Evolutionary conservation across 2,329 filamentous ascomycete genomes (phyloP).

Genomic region (Diplocarpon mali): DNA sequence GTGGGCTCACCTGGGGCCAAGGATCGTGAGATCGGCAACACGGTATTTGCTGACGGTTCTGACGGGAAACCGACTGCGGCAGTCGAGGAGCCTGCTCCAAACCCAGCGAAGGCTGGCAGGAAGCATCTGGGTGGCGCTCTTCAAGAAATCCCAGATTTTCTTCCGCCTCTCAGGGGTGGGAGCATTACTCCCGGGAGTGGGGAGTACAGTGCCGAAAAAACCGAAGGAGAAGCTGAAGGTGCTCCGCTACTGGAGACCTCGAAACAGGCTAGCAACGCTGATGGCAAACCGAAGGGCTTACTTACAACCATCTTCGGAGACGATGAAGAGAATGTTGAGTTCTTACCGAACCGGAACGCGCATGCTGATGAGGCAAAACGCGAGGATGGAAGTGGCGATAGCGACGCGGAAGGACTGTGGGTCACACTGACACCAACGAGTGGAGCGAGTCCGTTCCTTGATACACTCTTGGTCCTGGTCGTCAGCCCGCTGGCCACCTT

Average conservation of each 20-base stretch:
- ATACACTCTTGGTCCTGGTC: conserved; percentile 92
- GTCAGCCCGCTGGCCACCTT: conserved; percentile 87
- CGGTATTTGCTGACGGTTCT: conserved; percentile 15
- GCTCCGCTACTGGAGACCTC: conserved; percentile 21
- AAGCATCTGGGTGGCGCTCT: conserved; percentile 22
- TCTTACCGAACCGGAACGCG: conserved; percentile 9
- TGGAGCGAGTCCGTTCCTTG: conserved; percentile 86
- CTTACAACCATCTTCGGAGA: conserved; percentile 41
- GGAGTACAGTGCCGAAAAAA: conserved; percentile 41
- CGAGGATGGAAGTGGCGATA: conserved; percentile 29
- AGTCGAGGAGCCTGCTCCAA: conserved; percentile 13
- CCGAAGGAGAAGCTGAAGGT: conserved; percentile 13
- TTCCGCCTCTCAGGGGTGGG: conserved; percentile 41
- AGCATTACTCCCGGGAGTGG: conserved; percentile 64
- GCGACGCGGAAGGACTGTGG: conserved; percentile 71
- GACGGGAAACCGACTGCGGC: conserved; percentile 23
- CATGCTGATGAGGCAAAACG: conserved; percentile 13
- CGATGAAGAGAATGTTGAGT: conserved; percentile 31
- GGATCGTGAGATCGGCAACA: conserved; percentile 25
- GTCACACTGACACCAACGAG: conserved; percentile 90
- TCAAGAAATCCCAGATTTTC: conserved; percentile 25
- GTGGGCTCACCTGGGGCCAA: conserved; percentile 31
- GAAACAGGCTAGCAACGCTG: conserved; percentile 5
- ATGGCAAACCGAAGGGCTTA: conserved; percentile 29
- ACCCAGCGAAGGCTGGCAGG: conserved; percentile 16